Evolutionary conservation across 192 early-diverging fungal species (phyloP).

Genomic region (Coemansia sp.): DNA sequence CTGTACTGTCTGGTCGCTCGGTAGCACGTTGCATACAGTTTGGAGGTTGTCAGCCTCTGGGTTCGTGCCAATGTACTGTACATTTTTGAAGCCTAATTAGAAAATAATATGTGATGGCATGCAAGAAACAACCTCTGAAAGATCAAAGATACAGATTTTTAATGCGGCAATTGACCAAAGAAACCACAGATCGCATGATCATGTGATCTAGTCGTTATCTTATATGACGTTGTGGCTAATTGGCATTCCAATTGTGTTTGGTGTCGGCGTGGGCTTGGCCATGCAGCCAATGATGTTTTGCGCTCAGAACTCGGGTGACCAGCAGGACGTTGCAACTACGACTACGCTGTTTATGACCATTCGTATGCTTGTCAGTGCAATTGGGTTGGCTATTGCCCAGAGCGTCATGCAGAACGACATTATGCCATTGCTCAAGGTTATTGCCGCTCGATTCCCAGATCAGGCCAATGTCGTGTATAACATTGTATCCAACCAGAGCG

Average conservation of each 20-base stretch:
- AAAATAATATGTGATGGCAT: too few species aligned
- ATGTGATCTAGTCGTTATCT: too few species aligned
- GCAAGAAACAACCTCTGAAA: too few species aligned
- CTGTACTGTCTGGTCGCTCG: neutral
- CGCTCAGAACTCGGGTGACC: conserved; percentile 61
- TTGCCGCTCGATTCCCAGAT: conserved; percentile 46
- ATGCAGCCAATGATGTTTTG: conserved; percentile 69
- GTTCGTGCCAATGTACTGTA: neutral
- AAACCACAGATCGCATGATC: too few species aligned
- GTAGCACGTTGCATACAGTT: neutral
- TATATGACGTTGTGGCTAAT: conserved; percentile 16
- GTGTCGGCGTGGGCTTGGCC: conserved; percentile 68
- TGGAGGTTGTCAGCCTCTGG: neutral
- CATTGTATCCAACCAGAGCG: conserved; percentile 31
- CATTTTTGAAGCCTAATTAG: neutral
- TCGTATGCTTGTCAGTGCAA: conserved; percentile 59
- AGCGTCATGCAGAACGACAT: conserved; percentile 50
- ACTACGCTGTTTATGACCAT: conserved; percentile 64
- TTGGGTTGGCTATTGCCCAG: conserved; percentile 59
- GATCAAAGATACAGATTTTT: too few species aligned
- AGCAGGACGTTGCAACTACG: conserved; percentile 62
- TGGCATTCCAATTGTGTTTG: conserved; percentile 66
- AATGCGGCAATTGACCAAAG: too few species aligned
- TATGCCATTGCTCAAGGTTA: conserved; percentile 8
- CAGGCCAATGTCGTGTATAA: conserved; percentile 38